Percentiles rank a stretch among this genome's conserved stretches.
Conservation (phyloP, 2,329 filamentous ascomycete species). For the Fusarium sp. region DNA sequence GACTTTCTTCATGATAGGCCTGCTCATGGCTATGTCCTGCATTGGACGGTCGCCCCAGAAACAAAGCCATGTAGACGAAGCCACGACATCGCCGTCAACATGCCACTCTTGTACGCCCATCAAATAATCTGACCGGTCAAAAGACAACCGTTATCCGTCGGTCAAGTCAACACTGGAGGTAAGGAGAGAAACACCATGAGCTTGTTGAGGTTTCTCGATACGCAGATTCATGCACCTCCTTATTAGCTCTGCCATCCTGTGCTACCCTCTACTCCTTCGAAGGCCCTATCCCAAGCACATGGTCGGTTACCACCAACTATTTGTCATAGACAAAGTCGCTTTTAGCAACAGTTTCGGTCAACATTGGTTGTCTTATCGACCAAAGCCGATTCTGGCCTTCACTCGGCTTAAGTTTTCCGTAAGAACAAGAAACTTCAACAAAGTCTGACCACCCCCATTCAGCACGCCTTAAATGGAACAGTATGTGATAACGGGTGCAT, state of each 20-base stretch:
- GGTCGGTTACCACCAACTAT: slow-evolving; percentile 8
- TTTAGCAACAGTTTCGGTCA: neutral
- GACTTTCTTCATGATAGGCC: slow-evolving; percentile 26
- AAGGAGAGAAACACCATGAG: neutral
- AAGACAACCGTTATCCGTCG: slow-evolving; percentile 5
- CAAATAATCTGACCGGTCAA: slow-evolving; percentile 40
- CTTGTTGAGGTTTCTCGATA: slow-evolving; percentile 22
- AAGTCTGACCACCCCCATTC: slow-evolving; percentile 31
- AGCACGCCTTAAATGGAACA: neutral
- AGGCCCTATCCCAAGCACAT: slow-evolving; percentile 23
- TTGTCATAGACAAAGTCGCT: slow-evolving; percentile 11
- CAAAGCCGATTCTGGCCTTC: slow-evolving; percentile 23
- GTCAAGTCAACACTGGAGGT: slow-evolving; percentile 17
- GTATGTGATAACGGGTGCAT: slow-evolving; percentile 5
- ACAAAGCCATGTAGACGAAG: slow-evolving; percentile 29
- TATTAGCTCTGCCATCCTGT: slow-evolving; percentile 30
- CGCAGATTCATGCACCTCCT: slow-evolving; percentile 15
- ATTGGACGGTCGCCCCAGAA: slow-evolving; percentile 16
- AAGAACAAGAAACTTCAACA: slow-evolving; percentile 11
- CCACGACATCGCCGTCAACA: slow-evolving; percentile 24
- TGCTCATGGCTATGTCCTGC: slow-evolving; percentile 21
- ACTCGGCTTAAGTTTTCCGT: slow-evolving; percentile 26
- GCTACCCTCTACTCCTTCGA: slow-evolving; percentile 36
- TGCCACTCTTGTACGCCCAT: slow-evolving; percentile 37
- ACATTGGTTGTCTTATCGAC: slow-evolving; percentile 16